Base-by-base conservation (phyloP, 768 basidiomycete genomes). In the Chalciporus chontae region DNA sequence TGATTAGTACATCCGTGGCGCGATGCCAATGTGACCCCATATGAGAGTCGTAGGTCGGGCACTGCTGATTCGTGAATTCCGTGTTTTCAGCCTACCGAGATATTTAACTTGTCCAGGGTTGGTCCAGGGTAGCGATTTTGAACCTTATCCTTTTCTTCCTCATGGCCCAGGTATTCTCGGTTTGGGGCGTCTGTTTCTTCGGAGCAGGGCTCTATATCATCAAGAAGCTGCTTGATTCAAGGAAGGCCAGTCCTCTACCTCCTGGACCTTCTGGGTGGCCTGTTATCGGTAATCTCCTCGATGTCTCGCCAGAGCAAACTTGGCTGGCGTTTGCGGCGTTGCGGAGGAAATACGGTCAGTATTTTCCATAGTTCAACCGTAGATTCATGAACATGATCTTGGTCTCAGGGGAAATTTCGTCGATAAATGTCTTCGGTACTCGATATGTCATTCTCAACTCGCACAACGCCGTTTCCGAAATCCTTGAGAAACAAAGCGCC, bases 271-370 rank as follows among this genome's bases (percentile, higher is more conserved):
- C 34, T 43, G 58, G 58, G 2, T 57, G 48, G 53, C 80, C 74
- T 11, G 19, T 83, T 11, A 61, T 83, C 23, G 83, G 81, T 13
- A 83, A 78, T 53, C 56, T 78, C 10, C 64, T 79, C 21, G 76
- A 79, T 53, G 76, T 83, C 73, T 77, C 81, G 26, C 59, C 63
- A 13, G 70, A 72, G 29, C 67, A 73, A 53, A 73, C 73, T 50
- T 83, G 80, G 80, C 49, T 76, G 17, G 76, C 71, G 0, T 82
- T 80, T 54, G 69, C 77, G 15, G 67, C 71, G 17, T 77, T 83
- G 75, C 73, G 78, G 3, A 72, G 77, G 52, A 66, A 65, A 61
- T 84, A 75, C 54, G 82, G 82, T 74, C 53, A 24, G 70, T 56
- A 11, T 36, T 34, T 34, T 5, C 2, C 15, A 15, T 23, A 10